phyloP scores from a whole-genome alignment of 768 basidiomycete genomes.

The Mycena capillaripes region DNA sequence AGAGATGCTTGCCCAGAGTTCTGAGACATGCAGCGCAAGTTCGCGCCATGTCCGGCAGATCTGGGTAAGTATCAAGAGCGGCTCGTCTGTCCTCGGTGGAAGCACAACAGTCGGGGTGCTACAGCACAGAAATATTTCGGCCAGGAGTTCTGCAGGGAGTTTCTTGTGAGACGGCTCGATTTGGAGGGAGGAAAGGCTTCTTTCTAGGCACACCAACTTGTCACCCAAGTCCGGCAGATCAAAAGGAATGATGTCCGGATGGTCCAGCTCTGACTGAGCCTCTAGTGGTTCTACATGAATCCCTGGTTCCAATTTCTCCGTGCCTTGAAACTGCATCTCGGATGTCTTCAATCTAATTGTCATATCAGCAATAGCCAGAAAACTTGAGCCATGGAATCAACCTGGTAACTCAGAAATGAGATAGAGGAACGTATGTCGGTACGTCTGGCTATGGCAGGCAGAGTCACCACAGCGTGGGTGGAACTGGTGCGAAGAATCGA shows the following conservation, averaged over 20 bases:
- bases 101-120: neutral
- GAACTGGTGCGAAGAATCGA: too few species aligned
- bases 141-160: conserved; percentile 15
- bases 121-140: conserved; percentile 17
- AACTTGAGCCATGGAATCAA: neutral
- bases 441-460: too few species aligned
- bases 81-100: conserved; percentile 5
- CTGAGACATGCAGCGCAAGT: neutral
- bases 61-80: neutral
- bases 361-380: neutral
- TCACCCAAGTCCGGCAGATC: neutral
- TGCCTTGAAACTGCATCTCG: neutral
- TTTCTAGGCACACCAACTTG: neutral
- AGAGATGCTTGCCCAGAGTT: conserved; percentile 20
- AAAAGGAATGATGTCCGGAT: neutral
- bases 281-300: neutral
- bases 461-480: too few species aligned
- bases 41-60: conserved; percentile 21
- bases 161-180: conserved; percentile 5
- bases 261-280: neutral
- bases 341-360: too few species aligned
- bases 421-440: too few species aligned
- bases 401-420: neutral
- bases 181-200: neutral
- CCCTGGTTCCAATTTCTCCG: neutral